These are phyloP conservation scores for Suillus alpinus DNA, from an alignment of 768 basidiomycete species.

Conservation along the genomic window DNA sequence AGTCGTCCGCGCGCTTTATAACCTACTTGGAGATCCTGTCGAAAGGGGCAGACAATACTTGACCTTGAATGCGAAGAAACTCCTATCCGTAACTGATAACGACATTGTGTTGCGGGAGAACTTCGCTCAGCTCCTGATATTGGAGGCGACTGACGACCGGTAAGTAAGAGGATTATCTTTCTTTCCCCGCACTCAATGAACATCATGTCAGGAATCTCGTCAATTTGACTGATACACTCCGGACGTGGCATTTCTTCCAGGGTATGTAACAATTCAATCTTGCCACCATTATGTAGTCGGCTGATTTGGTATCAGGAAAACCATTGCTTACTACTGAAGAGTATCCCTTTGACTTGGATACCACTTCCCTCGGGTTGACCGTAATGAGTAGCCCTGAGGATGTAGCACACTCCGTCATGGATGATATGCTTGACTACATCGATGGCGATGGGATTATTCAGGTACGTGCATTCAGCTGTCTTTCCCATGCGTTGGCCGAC, in stretches of 20 bases:
- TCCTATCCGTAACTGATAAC: slow-evolving; percentile 43
- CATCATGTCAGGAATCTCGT: slow-evolving; percentile 38
- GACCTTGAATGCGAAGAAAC: slow-evolving; percentile 34
- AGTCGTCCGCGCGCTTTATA: slow-evolving; percentile 46
- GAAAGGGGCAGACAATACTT: slow-evolving; percentile 42
- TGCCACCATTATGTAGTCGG: background rate
- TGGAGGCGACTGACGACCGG: slow-evolving; percentile 49
- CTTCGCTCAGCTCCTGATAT: slow-evolving; percentile 56
- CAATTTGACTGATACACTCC: slow-evolving; percentile 35
- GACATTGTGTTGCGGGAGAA: slow-evolving; percentile 47
- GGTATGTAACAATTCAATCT: slow-evolving; percentile 23
- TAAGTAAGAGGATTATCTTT: slow-evolving; percentile 17
- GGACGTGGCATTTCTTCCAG: slow-evolving; percentile 56
- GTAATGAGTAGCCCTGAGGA: slow-evolving; percentile 33
- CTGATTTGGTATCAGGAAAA: slow-evolving; percentile 25
- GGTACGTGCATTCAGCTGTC: slow-evolving; percentile 22
- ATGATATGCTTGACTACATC: slow-evolving; percentile 54
- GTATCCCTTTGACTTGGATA: slow-evolving; percentile 57
- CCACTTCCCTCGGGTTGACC: slow-evolving; percentile 52
- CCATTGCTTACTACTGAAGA: slow-evolving; percentile 43
- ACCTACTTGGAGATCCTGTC: slow-evolving; percentile 46
- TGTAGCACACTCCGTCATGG: slow-evolving; percentile 43
- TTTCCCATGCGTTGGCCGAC: background rate
- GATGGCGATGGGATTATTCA: slow-evolving; percentile 51
- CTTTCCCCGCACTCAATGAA: slow-evolving; percentile 3